Evolutionary conservation across 495 filamentous ascomycete genomes (phyloP), one percentile per base, ranked within the genome.

Genomic region (Penicillium canescens): DNA sequence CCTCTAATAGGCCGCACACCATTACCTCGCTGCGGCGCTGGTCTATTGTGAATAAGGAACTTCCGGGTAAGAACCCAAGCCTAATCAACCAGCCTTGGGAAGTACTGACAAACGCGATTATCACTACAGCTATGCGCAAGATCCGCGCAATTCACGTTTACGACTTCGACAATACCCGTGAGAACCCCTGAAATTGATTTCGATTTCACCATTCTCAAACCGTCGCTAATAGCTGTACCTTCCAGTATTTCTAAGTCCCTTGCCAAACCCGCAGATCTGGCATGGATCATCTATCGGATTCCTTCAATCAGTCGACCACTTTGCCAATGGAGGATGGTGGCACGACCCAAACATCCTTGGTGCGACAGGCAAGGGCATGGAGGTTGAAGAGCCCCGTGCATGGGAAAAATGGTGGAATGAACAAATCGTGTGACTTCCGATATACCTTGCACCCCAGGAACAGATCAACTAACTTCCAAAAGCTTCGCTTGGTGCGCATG

Each of bases 351-450:
- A 84, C 36, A 88, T 99, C 50, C 84, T 99, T 14, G 82, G 86
- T 20, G 86, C 92, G 4, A 96, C 91, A 3, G 94, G 94, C 18
- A 84, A 90, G 54, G 94, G 95, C 3, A 63, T 87, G 5, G 91
- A 91, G 38, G 79, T 82, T 28, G 94, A 98, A 70, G 93, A 98
- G 67, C 75, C 80, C 39, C 83, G 83, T 13, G 90, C 81, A 3
- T 99, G 95, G 95, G 69, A 87, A 44, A 92, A 92, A 12, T 99
- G 91, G 91, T 99, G 95, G 95, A 98, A 97, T 60, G 92, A 99
- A 62, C 81, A 87, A 60, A 89, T 99, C 61, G 83, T 83, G 63
- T 55, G 76, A 41, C 43, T 52, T 43, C 49, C 13, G 24, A 36
- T 21, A 11, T 26, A 24, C 34, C 21, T n/a, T 51, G 31, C 40